Percentiles rank a stretch among this genome's conserved stretches.
These are phyloP conservation scores for Diplodia intermedia DNA, from an alignment of 2,329 filamentous ascomycete species.

Conservation along the genomic window DNA sequence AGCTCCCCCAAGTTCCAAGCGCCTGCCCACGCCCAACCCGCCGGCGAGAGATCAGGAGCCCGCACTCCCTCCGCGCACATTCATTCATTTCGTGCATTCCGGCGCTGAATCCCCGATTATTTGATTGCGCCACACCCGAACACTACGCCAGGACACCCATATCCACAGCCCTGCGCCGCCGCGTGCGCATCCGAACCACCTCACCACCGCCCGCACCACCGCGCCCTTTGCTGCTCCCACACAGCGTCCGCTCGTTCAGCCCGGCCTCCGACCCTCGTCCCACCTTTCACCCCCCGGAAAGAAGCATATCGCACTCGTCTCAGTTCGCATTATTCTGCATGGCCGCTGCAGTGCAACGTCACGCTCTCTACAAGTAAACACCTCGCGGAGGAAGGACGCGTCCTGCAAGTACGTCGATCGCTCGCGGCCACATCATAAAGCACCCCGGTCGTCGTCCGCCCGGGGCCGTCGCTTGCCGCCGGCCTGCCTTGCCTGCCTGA, in stretches of 20 bases:
- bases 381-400: constrained; percentile 25
- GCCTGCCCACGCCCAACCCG: constrained; percentile 1
- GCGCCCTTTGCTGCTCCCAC: not conserved
- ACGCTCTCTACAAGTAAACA: constrained; percentile 31
- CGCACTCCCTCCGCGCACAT: constrained; percentile 21
- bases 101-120: constrained; percentile 29
- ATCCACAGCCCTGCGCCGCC: constrained; percentile 27
- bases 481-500: not conserved
- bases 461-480: not conserved
- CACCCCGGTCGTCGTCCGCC: not conserved
- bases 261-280: constrained; percentile 13
- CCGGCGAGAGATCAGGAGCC: constrained; percentile 19
- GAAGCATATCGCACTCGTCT: constrained; percentile 1
- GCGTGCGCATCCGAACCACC: constrained; percentile 24
- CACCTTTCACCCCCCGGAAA: constrained; percentile 1
- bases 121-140: constrained; percentile 33
- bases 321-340: constrained; percentile 30
- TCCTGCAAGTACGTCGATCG: constrained; percentile 19
- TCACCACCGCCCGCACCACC: constrained; percentile 23
- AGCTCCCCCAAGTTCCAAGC: constrained; percentile 10
- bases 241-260: constrained; percentile 30
- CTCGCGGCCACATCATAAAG: constrained; percentile 18
- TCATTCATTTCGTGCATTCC: constrained; percentile 32
- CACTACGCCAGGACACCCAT: constrained; percentile 22
- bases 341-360: constrained; percentile 33